Base-by-base conservation (phyloP, 2,329 filamentous ascomycete species). In the Colletotrichum sp. region DNA sequence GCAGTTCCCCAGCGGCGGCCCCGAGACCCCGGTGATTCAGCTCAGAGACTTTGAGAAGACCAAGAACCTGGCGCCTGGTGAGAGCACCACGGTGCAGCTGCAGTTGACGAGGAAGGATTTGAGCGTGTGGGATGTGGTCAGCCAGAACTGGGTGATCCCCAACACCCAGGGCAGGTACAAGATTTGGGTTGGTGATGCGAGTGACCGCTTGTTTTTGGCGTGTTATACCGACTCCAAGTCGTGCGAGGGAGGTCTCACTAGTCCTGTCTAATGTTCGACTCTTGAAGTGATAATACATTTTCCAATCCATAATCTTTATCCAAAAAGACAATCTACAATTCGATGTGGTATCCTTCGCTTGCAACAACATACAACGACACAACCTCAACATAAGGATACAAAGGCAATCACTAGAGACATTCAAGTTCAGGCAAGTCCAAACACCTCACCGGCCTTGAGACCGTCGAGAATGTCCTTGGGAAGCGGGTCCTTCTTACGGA, bases 31-130 rank as follows among this genome's bases (percentile, higher is more conserved):
- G 0, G 83, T 92, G 3, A 89, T 89, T 72, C 92, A 93, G n/a
- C 87, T 96, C 24, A 90, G 94, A 16, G 93, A 93, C 34, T 96
- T 96, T 81, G 92, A 93, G 77, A 95, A 96, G 86, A 85, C 94
- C 4, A 71, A 76, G 14, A 82, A 85, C 30, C 83, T 95, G 18
- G 85, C 87, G 6, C 86, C 89, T 0, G 92, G 91, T 0, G 86
- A 92, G 80, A 88, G 83, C 5, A 83, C 84, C 72, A 88, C 84
- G 0, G 89, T 95, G 0, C 86, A 87, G 24, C 87, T 95, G 79
- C 84, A 86, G 1, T 79, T 95, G 72, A 94, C 90, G 8, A 89
- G 94, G 72, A 91, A 93, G 79, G 94, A 95, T 81, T 72, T 95
- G 71, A 95, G 93, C 78, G 93, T 94, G 61, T 95, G 94, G 94